These are phyloP conservation scores for Ceratobasidium papillatum DNA, from an alignment of 1,284 basidiomycete genomes.

Conservation along the genomic window DNA sequence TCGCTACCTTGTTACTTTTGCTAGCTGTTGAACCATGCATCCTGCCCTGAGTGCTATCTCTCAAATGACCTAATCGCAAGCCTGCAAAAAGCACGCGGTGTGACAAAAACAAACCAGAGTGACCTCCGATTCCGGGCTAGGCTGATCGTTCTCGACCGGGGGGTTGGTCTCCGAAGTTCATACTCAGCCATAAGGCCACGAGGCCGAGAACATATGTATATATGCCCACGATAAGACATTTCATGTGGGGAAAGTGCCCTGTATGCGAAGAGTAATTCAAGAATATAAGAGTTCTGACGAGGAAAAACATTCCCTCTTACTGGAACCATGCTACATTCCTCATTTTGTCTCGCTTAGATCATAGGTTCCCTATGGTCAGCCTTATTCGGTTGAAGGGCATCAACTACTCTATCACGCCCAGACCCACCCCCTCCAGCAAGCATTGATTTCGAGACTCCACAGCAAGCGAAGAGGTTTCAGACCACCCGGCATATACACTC, in stretches of 20 bases:
- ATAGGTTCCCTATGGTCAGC: neutral
- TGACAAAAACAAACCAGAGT: slow-evolving; percentile 7
- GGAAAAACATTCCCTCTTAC: neutral
- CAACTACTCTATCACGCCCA: slow-evolving; percentile 10
- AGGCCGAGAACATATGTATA: neutral
- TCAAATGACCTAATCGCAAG: slow-evolving; percentile 2
- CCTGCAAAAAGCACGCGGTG: slow-evolving; percentile 12
- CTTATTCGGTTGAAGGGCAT: slow-evolving; percentile 27
- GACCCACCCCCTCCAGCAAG: slow-evolving; percentile 8
- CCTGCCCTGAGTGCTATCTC: slow-evolving; percentile 25
- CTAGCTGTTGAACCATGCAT: slow-evolving; percentile 32
- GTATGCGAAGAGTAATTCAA: neutral
- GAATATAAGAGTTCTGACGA: neutral
- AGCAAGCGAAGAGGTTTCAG: slow-evolving; percentile 27
- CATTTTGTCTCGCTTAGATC: neutral
- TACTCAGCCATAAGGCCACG: slow-evolving; percentile 11
- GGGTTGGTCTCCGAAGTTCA: slow-evolving; percentile 7
- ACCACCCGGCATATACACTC: neutral
- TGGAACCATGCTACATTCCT: slow-evolving; percentile 16
- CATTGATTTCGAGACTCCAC: neutral
- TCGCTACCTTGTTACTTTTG: slow-evolving; percentile 2
- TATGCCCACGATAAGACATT: slow-evolving; percentile 11
- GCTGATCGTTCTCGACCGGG: slow-evolving; percentile 23
- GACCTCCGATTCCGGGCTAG: slow-evolving; percentile 14
- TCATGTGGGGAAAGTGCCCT: neutral